Percentiles rank a stretch among this genome's conserved stretches.
phyloP scores from a whole-genome alignment of 495 filamentous ascomycete species.

The Lichina pygmaea region DNA sequence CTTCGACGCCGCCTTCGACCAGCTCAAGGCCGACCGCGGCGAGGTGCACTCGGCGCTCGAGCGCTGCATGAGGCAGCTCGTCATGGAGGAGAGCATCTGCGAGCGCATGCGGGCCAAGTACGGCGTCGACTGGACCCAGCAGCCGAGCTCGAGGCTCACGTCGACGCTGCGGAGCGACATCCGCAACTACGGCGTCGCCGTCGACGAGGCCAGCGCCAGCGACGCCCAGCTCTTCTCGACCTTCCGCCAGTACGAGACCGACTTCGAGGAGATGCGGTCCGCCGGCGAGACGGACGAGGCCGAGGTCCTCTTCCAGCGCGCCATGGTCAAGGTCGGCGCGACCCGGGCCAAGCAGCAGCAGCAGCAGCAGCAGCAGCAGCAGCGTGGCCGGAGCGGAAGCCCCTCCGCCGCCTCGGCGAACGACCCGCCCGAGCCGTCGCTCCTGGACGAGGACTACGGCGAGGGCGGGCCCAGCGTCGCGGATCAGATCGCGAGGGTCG shows the following conservation, averaged over 20 bases:
- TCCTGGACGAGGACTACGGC: conserved; percentile 78
- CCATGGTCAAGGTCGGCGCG: conserved; percentile 39
- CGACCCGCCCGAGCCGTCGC: conserved; percentile 34
- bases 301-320: conserved; percentile 69
- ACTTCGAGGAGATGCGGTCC: conserved; percentile 86
- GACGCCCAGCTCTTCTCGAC: conserved; percentile 68
- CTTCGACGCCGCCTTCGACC: conserved; percentile 48
- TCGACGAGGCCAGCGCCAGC: conserved; percentile 71
- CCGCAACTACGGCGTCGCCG: conserved; percentile 56
- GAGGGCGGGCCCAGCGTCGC: conserved; percentile 53
- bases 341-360: conserved; percentile 15
- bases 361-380: neutral
- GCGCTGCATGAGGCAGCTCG: conserved; percentile 57
- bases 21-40: conserved; percentile 49
- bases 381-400: conserved; percentile 34
- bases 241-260: conserved; percentile 53
- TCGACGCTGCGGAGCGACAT: conserved; percentile 69
- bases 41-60: conserved; percentile 44
- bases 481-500: conserved; percentile 71
- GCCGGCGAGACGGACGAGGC: conserved; percentile 75
- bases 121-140: conserved; percentile 86
- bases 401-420: conserved; percentile 18
- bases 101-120: conserved; percentile 99
- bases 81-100: conserved; percentile 91
- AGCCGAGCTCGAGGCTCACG: conserved; percentile 73